Evolutionary conservation across 108 stramenopile genomes (phyloP).

Genomic region (Cyclotella distinguenda): DNA sequence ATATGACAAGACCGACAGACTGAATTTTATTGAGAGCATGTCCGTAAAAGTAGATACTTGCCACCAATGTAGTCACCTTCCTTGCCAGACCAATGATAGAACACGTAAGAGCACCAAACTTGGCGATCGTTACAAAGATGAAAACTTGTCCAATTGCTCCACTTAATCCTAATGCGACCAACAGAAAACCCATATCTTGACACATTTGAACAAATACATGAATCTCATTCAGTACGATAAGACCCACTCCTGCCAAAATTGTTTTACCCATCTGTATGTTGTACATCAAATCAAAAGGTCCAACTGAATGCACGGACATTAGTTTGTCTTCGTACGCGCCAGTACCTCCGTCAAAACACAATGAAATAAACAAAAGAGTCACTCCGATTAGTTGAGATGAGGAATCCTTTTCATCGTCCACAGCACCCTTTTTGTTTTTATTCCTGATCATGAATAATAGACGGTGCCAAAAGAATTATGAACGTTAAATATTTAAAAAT

Average conservation of each 20-base stretch:
- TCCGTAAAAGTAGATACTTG: slow-evolving; percentile 94
- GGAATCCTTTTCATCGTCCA: slow-evolving; percentile 53
- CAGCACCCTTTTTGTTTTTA: slow-evolving; percentile 21
- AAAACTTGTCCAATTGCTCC: slow-evolving; percentile 98
- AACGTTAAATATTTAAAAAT: background rate
- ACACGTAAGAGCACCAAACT: slow-evolving; percentile 97
- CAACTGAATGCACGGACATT: slow-evolving; percentile 94
- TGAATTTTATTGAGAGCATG: slow-evolving; percentile 85
- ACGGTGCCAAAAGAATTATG: background rate
- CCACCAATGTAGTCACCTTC: slow-evolving; percentile 93
- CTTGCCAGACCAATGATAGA: slow-evolving; percentile 93
- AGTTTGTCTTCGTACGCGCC: slow-evolving; percentile 99
- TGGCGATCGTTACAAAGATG: slow-evolving; percentile 94
- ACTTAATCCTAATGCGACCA: slow-evolving; percentile 90
- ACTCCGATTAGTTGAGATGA: slow-evolving; percentile 84
- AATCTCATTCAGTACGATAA: slow-evolving; percentile 91
- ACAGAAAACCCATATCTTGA: slow-evolving; percentile 90
- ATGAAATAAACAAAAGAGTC: slow-evolving; percentile 88
- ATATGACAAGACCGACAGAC: slow-evolving; percentile 72
- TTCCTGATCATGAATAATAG: background rate
- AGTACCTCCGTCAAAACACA: slow-evolving; percentile 98
- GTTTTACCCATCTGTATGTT: slow-evolving; percentile 99
- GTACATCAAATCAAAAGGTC: slow-evolving; percentile 99
- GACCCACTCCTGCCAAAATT: slow-evolving; percentile 87
- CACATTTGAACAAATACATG: slow-evolving; percentile 94